A percentile compares a stretch with the other conserved stretches of the same genome.
Evolutionary conservation across 345 rosid species (phyloP).

Genomic region (Hirschfeldia incana): DNA sequence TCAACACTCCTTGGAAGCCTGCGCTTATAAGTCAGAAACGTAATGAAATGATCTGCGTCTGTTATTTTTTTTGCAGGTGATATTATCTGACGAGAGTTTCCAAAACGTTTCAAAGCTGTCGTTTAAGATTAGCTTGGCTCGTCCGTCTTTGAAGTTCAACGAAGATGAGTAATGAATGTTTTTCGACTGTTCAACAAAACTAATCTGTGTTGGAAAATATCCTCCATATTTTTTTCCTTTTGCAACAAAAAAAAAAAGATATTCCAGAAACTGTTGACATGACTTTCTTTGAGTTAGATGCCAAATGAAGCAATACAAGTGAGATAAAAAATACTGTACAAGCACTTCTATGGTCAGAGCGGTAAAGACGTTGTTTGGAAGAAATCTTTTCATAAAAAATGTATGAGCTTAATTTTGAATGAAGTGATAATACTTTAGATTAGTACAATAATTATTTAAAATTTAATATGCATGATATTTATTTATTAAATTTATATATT

Average conservation of each 20-base stretch:
- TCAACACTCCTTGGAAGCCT: not conserved
- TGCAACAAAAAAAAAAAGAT: no score
- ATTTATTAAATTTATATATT: no score
- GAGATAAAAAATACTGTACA: no score
- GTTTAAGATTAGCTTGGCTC: slow-evolving; percentile 61
- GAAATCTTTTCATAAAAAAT: not conserved
- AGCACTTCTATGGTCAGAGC: no score
- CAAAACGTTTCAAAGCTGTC: slow-evolving; percentile 52
- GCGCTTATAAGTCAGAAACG: not conserved
- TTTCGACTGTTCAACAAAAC: not conserved
- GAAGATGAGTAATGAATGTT: slow-evolving; percentile 35
- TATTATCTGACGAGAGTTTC: slow-evolving; percentile 69
- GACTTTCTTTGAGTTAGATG: no score
- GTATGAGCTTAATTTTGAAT: no score
- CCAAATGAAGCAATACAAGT: no score
- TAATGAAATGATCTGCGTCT: not conserved
- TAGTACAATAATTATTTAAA: no score
- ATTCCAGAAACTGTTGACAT: no score
- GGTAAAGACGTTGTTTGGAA: no score
- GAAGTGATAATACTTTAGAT: no score
- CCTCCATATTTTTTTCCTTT: not conserved
- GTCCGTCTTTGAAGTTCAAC: slow-evolving; percentile 59
- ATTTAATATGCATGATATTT: no score
- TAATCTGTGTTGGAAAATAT: not conserved
- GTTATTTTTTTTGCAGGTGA: slow-evolving; percentile 47